Evolutionary conservation across 2,329 filamentous ascomycete species (phyloP).

Genomic region (Aspergillus hiratsukae): DNA sequence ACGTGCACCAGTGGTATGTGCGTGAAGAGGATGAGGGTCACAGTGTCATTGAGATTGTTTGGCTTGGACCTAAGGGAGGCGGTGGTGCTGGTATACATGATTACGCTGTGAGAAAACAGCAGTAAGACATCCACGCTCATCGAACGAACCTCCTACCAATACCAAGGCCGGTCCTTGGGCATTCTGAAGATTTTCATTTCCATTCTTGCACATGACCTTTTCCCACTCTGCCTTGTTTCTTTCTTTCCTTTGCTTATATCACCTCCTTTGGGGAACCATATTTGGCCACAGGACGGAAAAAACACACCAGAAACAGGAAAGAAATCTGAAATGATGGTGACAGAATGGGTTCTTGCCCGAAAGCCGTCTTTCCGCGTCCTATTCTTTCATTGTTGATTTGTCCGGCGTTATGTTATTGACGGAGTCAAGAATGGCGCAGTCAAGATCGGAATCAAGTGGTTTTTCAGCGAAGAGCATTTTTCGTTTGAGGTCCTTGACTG

Average conservation of each 20-base stretch:
- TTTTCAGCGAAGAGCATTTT: slow-evolving; percentile 22
- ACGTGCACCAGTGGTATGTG: slow-evolving; percentile 42
- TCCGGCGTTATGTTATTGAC: slow-evolving; percentile 34
- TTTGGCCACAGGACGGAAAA: slow-evolving; percentile 6
- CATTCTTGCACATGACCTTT: slow-evolving; percentile 36
- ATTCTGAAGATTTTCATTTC: slow-evolving; percentile 19
- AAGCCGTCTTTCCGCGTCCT: slow-evolving; percentile 22
- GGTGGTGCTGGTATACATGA: slow-evolving; percentile 33
- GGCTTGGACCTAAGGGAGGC: slow-evolving; percentile 38
- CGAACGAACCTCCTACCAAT: slow-evolving; percentile 17
- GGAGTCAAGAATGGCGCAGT: slow-evolving; percentile 31
- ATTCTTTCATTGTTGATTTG: slow-evolving; percentile 29
- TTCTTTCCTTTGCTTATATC: slow-evolving; percentile 13
- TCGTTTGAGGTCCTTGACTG: slow-evolving; percentile 9
- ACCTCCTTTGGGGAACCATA: slow-evolving; percentile 11
- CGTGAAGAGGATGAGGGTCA: slow-evolving; percentile 38
- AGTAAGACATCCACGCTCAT: slow-evolving; percentile 17
- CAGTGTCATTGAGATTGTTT: slow-evolving; percentile 42
- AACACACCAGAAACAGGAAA: slow-evolving; percentile 5
- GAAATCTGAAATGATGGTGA: slow-evolving; percentile 2
- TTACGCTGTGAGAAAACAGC: slow-evolving; percentile 24
- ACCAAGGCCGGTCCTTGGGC: slow-evolving; percentile 34
- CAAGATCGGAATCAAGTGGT: slow-evolving; percentile 25
- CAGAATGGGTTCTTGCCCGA: slow-evolving; percentile 13
- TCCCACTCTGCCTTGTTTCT: slow-evolving; percentile 13